Evolutionary conservation across 257 asterid species (phyloP).

Genomic region (Schizonepeta tenuifolia): DNA sequence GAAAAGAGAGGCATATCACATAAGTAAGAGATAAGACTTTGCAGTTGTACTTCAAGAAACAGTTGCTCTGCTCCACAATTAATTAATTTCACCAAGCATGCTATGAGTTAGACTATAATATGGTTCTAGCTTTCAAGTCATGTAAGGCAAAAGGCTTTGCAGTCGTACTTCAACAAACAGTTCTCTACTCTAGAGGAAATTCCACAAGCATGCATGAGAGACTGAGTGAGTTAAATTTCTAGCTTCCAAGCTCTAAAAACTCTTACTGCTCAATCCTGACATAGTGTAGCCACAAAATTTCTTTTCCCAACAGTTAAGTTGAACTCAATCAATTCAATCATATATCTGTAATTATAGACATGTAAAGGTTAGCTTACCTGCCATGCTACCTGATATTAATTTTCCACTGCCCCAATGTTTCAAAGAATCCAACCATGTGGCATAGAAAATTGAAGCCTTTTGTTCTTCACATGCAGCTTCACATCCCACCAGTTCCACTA

Average conservation of each 20-base stretch:
- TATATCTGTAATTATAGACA: neutral
- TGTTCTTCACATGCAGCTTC: constrained; percentile 11
- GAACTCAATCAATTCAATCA: constrained; percentile 18
- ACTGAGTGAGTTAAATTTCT: neutral
- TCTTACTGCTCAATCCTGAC: constrained; percentile 3
- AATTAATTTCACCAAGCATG: neutral
- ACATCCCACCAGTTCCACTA: constrained; percentile 20
- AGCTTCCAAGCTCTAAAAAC: neutral
- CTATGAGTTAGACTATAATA: neutral
- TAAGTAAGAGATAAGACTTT: neutral
- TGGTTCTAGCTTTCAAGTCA: neutral
- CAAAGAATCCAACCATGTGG: constrained; percentile 10
- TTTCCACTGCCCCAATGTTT: constrained; percentile 12
- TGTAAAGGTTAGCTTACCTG: neutral
- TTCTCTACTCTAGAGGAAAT: neutral
- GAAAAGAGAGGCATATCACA: constrained; percentile 24
- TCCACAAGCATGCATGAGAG: neutral
- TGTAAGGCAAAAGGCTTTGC: neutral
- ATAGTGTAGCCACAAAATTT: constrained; percentile 5
- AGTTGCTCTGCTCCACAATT: neutral
- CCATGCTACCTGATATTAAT: constrained; percentile 1
- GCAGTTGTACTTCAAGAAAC: constrained; percentile 14
- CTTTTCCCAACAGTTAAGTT: neutral
- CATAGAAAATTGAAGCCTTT: constrained; percentile 3
- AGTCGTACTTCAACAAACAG: constrained; percentile 19